A percentile compares a stretch with the other conserved stretches of the same genome.
These are phyloP conservation scores for Exophiala sp. DNA, from an alignment of 2,329 filamentous ascomycete species.

Conservation along the genomic window DNA sequence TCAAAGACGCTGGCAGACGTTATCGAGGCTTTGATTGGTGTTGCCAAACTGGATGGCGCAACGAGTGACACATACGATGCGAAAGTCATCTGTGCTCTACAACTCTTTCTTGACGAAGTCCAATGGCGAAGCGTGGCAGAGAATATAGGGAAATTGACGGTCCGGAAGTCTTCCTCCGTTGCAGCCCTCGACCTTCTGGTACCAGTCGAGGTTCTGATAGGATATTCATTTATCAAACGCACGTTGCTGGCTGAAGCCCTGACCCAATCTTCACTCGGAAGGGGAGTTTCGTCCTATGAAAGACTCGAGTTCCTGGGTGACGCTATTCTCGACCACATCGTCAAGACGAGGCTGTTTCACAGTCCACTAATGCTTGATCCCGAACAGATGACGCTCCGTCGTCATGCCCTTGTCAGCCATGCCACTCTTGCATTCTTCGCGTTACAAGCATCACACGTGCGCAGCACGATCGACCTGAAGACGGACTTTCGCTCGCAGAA, in stretches of 20 bases:
- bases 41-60: slow-evolving; percentile 63
- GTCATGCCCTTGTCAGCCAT: slow-evolving; percentile 73
- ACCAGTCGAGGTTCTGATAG: slow-evolving; percentile 61
- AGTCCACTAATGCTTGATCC: slow-evolving; percentile 41
- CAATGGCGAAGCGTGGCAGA: slow-evolving; percentile 53
- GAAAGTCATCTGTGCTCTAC: slow-evolving; percentile 48
- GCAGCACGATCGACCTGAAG: slow-evolving; percentile 8
- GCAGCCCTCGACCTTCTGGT: background rate
- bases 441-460: slow-evolving; percentile 1
- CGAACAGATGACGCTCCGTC: slow-evolving; percentile 69
- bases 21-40: slow-evolving; percentile 79
- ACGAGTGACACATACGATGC: slow-evolving; percentile 50
- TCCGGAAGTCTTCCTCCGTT: background rate
- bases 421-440: slow-evolving; percentile 72
- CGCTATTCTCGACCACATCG: slow-evolving; percentile 73
- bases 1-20: slow-evolving; percentile 84
- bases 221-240: slow-evolving; percentile 67
- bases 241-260: slow-evolving; percentile 71
- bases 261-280: slow-evolving; percentile 56
- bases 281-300: slow-evolving; percentile 50
- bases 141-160: slow-evolving; percentile 9
- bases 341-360: slow-evolving; percentile 58
- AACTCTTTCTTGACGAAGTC: slow-evolving; percentile 61
- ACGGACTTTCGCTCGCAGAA: slow-evolving; percentile 31
- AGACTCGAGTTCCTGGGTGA: slow-evolving; percentile 87